Evolutionary conservation across 1,284 basidiomycete genomes (phyloP), one percentile per base, ranked within the genome.

Genomic region (Trametes polyzona): DNA sequence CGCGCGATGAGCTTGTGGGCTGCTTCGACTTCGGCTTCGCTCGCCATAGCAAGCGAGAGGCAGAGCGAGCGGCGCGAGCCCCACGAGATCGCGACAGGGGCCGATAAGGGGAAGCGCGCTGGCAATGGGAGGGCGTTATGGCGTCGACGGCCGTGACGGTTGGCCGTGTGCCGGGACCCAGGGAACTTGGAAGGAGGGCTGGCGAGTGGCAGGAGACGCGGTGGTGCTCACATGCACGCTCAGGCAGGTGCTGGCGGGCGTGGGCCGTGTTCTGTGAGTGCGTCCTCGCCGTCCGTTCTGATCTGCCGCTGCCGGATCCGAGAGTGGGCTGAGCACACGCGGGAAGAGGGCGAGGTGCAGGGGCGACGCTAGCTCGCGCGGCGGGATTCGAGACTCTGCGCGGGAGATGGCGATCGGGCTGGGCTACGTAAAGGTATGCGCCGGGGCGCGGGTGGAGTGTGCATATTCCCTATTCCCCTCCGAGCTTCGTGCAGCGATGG

Each of bases 361-460:
- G n/a, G n/a, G n/a, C n/a, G n/a, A n/a, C n/a, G n/a, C n/a, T n/a
- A n/a, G n/a, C n/a, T n/a, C n/a, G n/a, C n/a, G n/a, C n/a, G n/a
- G n/a, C n/a, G n/a, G n/a, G 14, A 32, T 35, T 19, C 35, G 27
- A 29, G 37, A 42, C 42, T 42, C 41, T n/a, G 41, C 24, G 33
- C 41, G 48, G 21, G 17, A 57, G 55, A 61, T 61, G n/a, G n/a
- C 26, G 29, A 49, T 47, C 48, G 46, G 41, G 56, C 49, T 37
- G 47, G 40, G 53, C 50, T 62, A 62, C 61, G 61, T 62, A 62
- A 62, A 52, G 44, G 44, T 32, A 30, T 52, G 32, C 40, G 55
- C 49, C n/a, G 35, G 57, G 53, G 47, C 21, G 39, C 52, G 47
- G 52, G 51, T 52, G 54, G 47, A 58, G 57, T 52, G 57, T 48